Evolutionary conservation across 768 basidiomycete species (phyloP), one percentile per base, ranked within the genome.

Genomic region (Lactarius akahatsu): DNA sequence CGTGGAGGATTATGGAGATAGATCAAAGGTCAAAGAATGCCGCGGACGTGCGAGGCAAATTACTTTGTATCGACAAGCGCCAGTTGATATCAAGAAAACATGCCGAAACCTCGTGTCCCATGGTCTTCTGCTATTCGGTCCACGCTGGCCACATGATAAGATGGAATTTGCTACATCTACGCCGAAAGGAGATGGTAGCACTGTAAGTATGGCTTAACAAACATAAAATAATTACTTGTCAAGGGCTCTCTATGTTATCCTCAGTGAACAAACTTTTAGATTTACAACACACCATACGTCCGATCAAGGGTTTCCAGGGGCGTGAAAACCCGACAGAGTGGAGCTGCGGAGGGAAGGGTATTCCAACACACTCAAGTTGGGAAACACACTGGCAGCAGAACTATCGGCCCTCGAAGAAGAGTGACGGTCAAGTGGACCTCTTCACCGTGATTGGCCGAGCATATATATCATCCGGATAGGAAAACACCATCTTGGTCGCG

Each of bases 71-170:
- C 50, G 18, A 28, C 26, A 59, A 45, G 57, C 50, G 57, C 50
- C 34, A 28, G 66, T 58, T n/a, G 62, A 63, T 59, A 67, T 56
- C 62, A 60, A 50, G 13, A n/a, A n/a, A 56, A 63, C 66, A 67
- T 43, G 62, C 66, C 20, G 58, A 63, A 67, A 60, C 66, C 66
- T 67, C 66, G 18, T 67, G 66, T 60, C 23, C 20, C 54, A 23
- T 23, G 55, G 58, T 30, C 26, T 23, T 30, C 56, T 57, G 56
- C 11, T 64, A 30, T 64, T 55, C 30, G 38, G 64, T 45, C 30
- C 57, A 63, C 36, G 23, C 5, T 4, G 36, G 13, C 62, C 66
- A 67, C 58, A 60, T 67, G 58, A 59, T 58, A 55, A 28, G 32
- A 28, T 23, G 15, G 28, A 26, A 23, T 52, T 54, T 56, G n/a